These are phyloP conservation scores for Colletotrichum sojae DNA, from an alignment of 2,329 filamentous ascomycete species.

Conservation along the genomic window DNA sequence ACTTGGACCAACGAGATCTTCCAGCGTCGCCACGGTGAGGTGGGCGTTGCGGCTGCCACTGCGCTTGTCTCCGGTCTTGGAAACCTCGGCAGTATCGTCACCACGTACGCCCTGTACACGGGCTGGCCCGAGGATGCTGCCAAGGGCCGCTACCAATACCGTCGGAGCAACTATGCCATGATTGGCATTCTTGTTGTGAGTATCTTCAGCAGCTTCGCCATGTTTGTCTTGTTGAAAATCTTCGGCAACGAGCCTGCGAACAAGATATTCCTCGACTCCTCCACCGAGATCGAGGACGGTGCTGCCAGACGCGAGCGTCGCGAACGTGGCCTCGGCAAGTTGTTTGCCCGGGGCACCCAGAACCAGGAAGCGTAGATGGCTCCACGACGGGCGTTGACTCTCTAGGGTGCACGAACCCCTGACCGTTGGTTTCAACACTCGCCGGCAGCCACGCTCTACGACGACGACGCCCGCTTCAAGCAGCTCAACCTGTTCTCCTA, in stretches of 20 bases:
- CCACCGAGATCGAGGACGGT: conserved; percentile 69
- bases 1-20: conserved; percentile 94
- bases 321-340: conserved; percentile 70
- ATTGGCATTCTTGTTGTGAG: conserved; percentile 86
- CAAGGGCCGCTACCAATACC: conserved; percentile 79
- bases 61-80: conserved; percentile 90
- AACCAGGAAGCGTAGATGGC: conserved; percentile 44
- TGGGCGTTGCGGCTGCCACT: conserved; percentile 88
- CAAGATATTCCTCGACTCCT: conserved; percentile 58
- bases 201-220: conserved; percentile 78
- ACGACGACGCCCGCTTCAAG: conserved; percentile 21
- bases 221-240: conserved; percentile 75
- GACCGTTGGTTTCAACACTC: conserved; percentile 49
- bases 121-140: conserved; percentile 85
- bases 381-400: conserved; percentile 35
- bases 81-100: conserved; percentile 88
- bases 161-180: conserved; percentile 89
- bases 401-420: conserved; percentile 38
- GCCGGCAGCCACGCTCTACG: conserved; percentile 8
- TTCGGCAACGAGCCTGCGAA: conserved; percentile 68
- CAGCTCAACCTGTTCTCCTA: conserved; percentile 56
- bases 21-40: conserved; percentile 89
- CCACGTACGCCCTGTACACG: conserved; percentile 90
- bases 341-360: conserved; percentile 50
- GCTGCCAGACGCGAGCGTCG: conserved; percentile 71